phyloP scores from a whole-genome alignment of 805 yeast species.

The Saccharomycopsis amapae region DNA sequence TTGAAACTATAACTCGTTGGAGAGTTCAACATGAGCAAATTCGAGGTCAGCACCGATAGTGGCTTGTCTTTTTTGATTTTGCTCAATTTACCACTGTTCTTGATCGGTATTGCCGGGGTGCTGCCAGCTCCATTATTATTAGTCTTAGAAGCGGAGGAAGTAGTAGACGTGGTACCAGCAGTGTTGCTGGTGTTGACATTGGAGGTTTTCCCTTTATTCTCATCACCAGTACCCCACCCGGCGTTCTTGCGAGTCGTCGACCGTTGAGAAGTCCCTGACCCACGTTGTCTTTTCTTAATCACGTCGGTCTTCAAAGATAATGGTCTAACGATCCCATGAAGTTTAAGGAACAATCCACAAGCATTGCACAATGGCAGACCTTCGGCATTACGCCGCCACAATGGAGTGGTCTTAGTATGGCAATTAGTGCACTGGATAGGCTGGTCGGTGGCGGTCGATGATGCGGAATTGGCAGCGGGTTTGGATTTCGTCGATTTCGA shows the following conservation, averaged over 20 bases:
- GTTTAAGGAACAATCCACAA: slow-evolving; percentile 84
- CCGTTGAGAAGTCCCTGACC: slow-evolving; percentile 21
- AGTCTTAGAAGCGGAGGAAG: not conserved
- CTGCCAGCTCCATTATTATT: slow-evolving; percentile 1
- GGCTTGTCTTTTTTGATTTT: slow-evolving; percentile 14
- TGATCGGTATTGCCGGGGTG: not conserved
- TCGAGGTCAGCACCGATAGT: not conserved
- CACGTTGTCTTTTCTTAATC: slow-evolving; percentile 82
- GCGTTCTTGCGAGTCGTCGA: not conserved
- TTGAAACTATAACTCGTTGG: not conserved
- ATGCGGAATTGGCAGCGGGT: not conserved
- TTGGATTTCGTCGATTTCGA: not conserved
- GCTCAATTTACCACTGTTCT: slow-evolving; percentile 2
- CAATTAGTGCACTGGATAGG: slow-evolving; percentile 73
- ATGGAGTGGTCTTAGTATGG: slow-evolving; percentile 84
- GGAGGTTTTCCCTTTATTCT: not conserved
- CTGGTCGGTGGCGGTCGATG: slow-evolving; percentile 17
- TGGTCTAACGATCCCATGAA: slow-evolving; percentile 95
- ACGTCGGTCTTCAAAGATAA: slow-evolving; percentile 86
- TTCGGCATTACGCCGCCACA: slow-evolving; percentile 90
- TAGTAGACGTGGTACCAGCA: not conserved
- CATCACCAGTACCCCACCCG: not conserved
- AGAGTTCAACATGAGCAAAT: not conserved
- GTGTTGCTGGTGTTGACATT: not conserved
- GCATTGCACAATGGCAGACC: slow-evolving; percentile 95